phyloP scores from a whole-genome alignment of 352 stramenopile species.

The Phytophthora vignae region DNA sequence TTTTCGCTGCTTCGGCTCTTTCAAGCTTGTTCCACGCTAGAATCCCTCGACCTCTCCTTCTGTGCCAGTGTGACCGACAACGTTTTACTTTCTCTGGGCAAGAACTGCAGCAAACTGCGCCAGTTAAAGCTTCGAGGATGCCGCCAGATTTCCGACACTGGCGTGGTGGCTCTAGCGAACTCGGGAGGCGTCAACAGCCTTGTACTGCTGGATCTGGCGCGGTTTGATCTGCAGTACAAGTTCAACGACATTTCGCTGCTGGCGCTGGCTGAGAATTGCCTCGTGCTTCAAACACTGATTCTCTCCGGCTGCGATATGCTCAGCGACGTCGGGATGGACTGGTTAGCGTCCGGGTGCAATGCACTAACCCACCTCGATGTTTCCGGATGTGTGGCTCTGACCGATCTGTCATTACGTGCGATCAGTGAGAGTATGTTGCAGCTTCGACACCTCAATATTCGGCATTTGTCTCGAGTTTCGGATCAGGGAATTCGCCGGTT shows the following conservation, averaged over 20 bases:
- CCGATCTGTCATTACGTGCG: conserved; percentile 85
- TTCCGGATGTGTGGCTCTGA: conserved; percentile 86
- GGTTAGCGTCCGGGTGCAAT: conserved; percentile 85
- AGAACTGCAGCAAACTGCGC: conserved; percentile 66
- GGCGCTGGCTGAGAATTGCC: conserved; percentile 71
- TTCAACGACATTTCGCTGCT: conserved; percentile 93
- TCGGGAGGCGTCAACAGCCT: conserved; percentile 62
- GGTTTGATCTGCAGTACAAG: conserved; percentile 92
- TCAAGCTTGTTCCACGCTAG: conserved; percentile 69
- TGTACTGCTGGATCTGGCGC: conserved; percentile 77
- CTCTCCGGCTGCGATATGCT: conserved; percentile 91
- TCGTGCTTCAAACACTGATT: conserved; percentile 55
- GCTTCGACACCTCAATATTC: conserved; percentile 56
- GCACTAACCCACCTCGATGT: conserved; percentile 89
- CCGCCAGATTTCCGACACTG: conserved; percentile 88
- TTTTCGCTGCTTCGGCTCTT: conserved; percentile 89
- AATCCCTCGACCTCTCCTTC: conserved; percentile 82
- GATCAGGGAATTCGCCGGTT: conserved; percentile 64
- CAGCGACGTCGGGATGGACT: conserved; percentile 93
- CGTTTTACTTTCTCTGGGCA: conserved; percentile 74
- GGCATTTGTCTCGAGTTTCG: conserved; percentile 57
- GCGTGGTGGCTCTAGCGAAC: conserved; percentile 82
- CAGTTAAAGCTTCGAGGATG: conserved; percentile 83
- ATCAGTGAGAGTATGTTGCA: conserved; percentile 84
- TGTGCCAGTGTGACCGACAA: conserved; percentile 84